Conservation (phyloP, 176 grass and related monocot species). For the Eleusine coracana region DNA sequence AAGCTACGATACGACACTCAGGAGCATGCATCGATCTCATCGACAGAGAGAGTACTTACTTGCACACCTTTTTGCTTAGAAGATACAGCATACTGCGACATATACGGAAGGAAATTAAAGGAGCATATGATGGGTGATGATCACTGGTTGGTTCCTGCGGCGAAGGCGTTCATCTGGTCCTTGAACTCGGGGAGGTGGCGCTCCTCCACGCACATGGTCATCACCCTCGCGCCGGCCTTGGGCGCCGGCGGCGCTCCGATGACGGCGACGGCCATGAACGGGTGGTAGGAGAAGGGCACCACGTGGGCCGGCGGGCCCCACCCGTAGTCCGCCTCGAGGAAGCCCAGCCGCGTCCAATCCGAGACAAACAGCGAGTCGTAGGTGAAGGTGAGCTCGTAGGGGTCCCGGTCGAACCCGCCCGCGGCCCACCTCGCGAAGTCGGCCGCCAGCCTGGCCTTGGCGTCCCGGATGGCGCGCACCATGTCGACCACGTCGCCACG, state of each 20-base stretch:
- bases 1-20: too few species aligned
- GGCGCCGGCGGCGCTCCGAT: slow-evolving; percentile 70
- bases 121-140: background rate
- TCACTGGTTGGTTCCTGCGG: background rate
- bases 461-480: slow-evolving; percentile 63
- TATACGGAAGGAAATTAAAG: too few species aligned
- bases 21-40: too few species aligned
- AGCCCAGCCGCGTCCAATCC: slow-evolving; percentile 78
- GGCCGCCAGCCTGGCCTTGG: slow-evolving; percentile 54
- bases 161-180: slow-evolving; percentile 66
- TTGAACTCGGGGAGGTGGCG: slow-evolving; percentile 65
- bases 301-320: slow-evolving; percentile 72
- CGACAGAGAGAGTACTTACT: too few species aligned
- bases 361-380: slow-evolving; percentile 84
- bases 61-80: too few species aligned
- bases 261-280: slow-evolving; percentile 82
- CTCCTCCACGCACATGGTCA: slow-evolving; percentile 91
- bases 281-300: slow-evolving; percentile 68
- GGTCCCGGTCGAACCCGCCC: slow-evolving; percentile 60
- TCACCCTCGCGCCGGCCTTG: slow-evolving; percentile 59
- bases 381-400: slow-evolving; percentile 67
- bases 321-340: slow-evolving; percentile 80
- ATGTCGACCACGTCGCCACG: slow-evolving; percentile 51
- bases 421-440: slow-evolving; percentile 73
- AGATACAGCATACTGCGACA: too few species aligned